Evolutionary conservation across 257 asterid species (phyloP).

Genomic region (Cinchona pubescens): DNA sequence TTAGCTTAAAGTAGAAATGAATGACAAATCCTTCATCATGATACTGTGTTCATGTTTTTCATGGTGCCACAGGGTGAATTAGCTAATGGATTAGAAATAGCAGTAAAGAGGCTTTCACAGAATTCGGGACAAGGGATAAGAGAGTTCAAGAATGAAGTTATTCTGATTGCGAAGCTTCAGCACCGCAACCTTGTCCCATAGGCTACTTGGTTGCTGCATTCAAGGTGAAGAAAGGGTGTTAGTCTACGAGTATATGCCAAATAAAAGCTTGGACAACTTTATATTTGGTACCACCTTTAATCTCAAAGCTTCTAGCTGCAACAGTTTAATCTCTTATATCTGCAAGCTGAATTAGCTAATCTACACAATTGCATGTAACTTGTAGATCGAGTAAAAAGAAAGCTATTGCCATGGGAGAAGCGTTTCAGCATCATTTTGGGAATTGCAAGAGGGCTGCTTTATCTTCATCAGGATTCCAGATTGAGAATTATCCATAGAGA

Average conservation of each 20-base stretch:
- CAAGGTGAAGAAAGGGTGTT: constrained; percentile 28
- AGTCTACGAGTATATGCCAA: constrained; percentile 31
- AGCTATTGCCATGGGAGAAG: constrained; percentile 25
- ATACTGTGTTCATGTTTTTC: not conserved
- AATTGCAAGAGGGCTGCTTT: constrained; percentile 32
- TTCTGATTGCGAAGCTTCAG: constrained; percentile 32
- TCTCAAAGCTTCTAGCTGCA: not conserved
- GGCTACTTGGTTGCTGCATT: constrained; percentile 33
- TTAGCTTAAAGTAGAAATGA: no score
- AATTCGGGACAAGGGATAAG: constrained; percentile 35
- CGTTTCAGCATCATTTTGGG: constrained; percentile 30
- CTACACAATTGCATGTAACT: not conserved
- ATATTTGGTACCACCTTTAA: constrained; percentile 25
- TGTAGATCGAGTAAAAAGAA: constrained; percentile 24
- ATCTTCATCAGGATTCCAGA: constrained; percentile 34
- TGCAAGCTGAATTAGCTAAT: not conserved
- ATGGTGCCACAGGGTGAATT: constrained; percentile 20
- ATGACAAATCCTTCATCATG: not conserved
- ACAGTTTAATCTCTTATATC: not conserved
- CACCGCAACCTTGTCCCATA: constrained; percentile 37
- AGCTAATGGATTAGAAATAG: constrained; percentile 24
- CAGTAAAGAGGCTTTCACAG: constrained; percentile 36
- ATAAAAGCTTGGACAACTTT: constrained; percentile 37
- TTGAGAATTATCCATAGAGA: constrained; percentile 33
- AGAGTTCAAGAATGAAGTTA: constrained; percentile 35